Evolutionary conservation across 1,284 basidiomycete genomes (phyloP), one percentile per base, ranked within the genome.

Genomic region (Boletus subluridellus): DNA sequence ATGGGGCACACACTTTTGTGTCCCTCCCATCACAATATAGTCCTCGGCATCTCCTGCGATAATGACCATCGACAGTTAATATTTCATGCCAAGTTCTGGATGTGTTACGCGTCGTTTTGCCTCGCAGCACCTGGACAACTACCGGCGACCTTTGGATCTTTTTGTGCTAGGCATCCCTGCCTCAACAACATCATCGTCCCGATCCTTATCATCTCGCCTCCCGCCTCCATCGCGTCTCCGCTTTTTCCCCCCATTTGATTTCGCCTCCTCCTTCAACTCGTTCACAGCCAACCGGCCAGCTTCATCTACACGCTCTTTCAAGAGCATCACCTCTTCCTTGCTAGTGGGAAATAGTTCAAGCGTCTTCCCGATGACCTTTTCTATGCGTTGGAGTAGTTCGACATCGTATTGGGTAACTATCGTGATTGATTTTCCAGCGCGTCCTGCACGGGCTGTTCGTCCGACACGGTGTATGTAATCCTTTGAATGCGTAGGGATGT

Each of bases 381-480:
- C 95, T 69, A 99, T 98, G 10, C 97, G 87, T 73, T 98, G 94
- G 12, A 99, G 78, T 55, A 98, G 82, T 74, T 99, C 97, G 58
- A 99, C 95, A 68, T 99, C 96, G 74, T 99, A 99, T 76, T 99
- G 97, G 2, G 96, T 95, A 12, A 98, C 95, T 26, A 99, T 82
- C 12, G 97, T 98, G 65, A 99, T 92, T 1, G 93, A 90, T 76
- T 98, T 98, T 45, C 97, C 97, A 2, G 93, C 87, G 45, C 97
- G 85, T 15, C 97, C 97, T 0, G 97, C 97, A 72, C 97, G 89
- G 3, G 97, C 97, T 35, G 97, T 99, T 63, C 97, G 87, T 38
- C 97, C 97, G 21, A 99, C 97, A 57, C 97, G 87, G 73, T 99
- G 97, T 58, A 99, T 98, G 74, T 99, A 99, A 75, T 99, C 97